Evolutionary conservation across 345 rosid genomes (phyloP).

Genomic region (Psidium friedrichsthalianum): DNA sequence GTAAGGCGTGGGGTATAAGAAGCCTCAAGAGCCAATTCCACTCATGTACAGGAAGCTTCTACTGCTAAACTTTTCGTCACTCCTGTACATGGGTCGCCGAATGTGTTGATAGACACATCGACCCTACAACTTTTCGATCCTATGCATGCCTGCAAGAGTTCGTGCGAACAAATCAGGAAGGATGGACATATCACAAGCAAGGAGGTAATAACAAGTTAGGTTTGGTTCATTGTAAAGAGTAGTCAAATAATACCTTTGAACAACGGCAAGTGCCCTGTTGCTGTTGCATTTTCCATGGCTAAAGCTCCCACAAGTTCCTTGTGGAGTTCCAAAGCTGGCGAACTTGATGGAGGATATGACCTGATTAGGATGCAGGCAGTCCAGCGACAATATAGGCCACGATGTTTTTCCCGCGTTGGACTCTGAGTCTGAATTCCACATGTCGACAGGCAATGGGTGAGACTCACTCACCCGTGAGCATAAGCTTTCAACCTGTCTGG

Average conservation of each 20-base stretch:
- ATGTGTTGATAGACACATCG: slow-evolving; percentile 42
- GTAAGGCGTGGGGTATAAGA: not conserved
- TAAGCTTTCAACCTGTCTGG: slow-evolving; percentile 34
- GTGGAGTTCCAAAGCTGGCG: slow-evolving; percentile 85
- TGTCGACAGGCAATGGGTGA: slow-evolving; percentile 64
- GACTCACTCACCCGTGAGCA: slow-evolving; percentile 65
- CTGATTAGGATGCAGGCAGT: slow-evolving; percentile 54
- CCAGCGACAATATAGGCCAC: slow-evolving; percentile 34
- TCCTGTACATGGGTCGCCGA: slow-evolving; percentile 79
- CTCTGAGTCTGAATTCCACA: slow-evolving; percentile 45
- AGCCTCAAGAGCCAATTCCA: not conserved
- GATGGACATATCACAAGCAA: not conserved
- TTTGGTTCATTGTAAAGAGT: not conserved
- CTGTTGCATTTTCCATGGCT: slow-evolving; percentile 58
- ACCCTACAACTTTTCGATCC: slow-evolving; percentile 72
- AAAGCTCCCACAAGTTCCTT: slow-evolving; percentile 67
- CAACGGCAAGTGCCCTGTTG: slow-evolving; percentile 35
- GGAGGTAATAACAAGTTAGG: not conserved
- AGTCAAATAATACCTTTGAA: slow-evolving; percentile 35
- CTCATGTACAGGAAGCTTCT: slow-evolving; percentile 64
- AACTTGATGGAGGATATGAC: slow-evolving; percentile 66
- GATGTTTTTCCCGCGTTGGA: slow-evolving; percentile 18
- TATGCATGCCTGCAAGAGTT: slow-evolving; percentile 56
- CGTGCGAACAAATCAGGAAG: not conserved
- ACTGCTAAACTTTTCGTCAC: slow-evolving; percentile 76